Conservation (phyloP, 176 grass and related monocot genomes). For the Chloris gayana region DNA sequence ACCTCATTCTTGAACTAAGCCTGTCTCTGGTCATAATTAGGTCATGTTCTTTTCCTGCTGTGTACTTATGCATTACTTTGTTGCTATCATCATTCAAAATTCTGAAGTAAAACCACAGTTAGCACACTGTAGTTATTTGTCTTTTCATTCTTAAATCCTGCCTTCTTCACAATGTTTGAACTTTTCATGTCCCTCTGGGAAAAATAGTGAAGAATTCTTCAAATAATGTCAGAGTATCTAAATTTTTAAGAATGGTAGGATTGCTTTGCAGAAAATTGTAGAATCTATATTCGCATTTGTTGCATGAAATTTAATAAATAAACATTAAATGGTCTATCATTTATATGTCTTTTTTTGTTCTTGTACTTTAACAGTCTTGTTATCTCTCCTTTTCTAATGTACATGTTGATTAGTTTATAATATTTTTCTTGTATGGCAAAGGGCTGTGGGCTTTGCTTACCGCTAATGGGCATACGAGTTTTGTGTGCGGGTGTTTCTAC, state of each 20-base stretch:
- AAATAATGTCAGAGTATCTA: not conserved
- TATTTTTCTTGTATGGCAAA: not conserved
- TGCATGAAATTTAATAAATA: no score
- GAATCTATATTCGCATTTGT: no score
- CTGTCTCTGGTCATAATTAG: no score
- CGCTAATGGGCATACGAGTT: not conserved
- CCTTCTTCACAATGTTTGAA: not conserved
- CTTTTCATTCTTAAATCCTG: not conserved
- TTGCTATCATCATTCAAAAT: constrained; percentile 12
- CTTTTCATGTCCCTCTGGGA: not conserved
- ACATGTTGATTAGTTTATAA: not conserved
- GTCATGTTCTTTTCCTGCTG: not conserved
- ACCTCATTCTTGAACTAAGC: no score
- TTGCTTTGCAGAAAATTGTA: no score
- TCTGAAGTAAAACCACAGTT: not conserved
- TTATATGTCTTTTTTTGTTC: not conserved
- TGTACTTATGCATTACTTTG: constrained; percentile 32
- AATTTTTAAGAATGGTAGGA: not conserved
- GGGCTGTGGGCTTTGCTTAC: not conserved
- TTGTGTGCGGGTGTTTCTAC: not conserved
- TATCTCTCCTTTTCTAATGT: constrained; percentile 5
- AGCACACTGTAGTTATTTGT: not conserved
- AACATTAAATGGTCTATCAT: not conserved
- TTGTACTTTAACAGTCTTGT: not conserved
- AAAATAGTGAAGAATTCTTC: not conserved